Evolutionary conservation across 345 rosid genomes (phyloP).

Genomic region (Carallia pectinifolia): DNA sequence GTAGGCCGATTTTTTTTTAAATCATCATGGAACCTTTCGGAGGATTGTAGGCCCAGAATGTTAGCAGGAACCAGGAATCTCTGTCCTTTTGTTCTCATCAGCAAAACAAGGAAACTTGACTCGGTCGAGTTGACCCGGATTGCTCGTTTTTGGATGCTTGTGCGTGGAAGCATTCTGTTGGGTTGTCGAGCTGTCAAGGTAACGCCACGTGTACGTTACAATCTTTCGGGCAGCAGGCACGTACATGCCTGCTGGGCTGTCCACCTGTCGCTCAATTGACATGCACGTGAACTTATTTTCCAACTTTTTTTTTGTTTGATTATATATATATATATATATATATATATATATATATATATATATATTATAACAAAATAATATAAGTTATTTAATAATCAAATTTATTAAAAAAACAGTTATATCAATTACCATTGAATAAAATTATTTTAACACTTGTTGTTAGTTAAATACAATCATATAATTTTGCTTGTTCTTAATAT

Average conservation of each 20-base stretch:
- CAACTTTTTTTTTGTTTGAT: no score
- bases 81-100: slow-evolving; percentile 45
- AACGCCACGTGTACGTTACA: not conserved
- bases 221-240: not conserved
- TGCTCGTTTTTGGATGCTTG: not conserved
- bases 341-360: no score
- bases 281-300: not conserved
- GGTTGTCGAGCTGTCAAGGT: no score
- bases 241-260: not conserved
- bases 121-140: not conserved
- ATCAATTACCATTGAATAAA: no score
- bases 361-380: no score
- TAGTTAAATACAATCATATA: no score
- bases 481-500: no score
- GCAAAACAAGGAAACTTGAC: slow-evolving; percentile 12
- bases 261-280: not conserved
- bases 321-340: no score
- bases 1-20: not conserved
- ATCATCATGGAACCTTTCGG: slow-evolving; percentile 26
- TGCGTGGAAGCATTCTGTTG: not conserved
- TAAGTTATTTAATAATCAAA: no score
- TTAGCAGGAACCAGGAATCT: slow-evolving; percentile 41
- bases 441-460: no score
- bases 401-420: no score
- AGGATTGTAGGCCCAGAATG: slow-evolving; percentile 17